These are phyloP conservation scores for Botrytis fabae DNA, from an alignment of 2,329 filamentous ascomycete genomes.

Conservation along the genomic window DNA sequence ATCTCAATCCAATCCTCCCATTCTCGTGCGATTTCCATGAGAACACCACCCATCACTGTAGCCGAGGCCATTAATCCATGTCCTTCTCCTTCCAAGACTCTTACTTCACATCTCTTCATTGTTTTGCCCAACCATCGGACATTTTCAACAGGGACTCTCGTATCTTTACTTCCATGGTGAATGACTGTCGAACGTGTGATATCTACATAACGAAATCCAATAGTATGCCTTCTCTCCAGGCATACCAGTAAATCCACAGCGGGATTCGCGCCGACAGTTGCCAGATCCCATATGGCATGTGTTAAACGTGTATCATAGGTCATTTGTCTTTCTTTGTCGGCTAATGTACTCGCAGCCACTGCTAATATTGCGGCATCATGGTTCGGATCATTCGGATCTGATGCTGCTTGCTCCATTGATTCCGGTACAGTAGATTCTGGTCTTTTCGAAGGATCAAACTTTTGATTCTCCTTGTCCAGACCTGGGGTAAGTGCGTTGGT, in stretches of 20 bases:
- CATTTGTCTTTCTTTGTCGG: constrained; percentile 69
- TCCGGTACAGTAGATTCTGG: constrained; percentile 36
- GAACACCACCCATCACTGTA: constrained; percentile 86
- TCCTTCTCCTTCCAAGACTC: constrained; percentile 86
- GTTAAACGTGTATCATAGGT: constrained; percentile 85
- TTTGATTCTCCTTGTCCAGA: constrained; percentile 39
- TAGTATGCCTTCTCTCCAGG: constrained; percentile 83
- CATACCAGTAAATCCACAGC: constrained; percentile 92
- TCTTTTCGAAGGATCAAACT: constrained; percentile 37
- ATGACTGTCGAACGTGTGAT: constrained; percentile 90
- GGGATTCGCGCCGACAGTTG: constrained; percentile 88
- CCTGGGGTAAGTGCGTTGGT: constrained; percentile 42
- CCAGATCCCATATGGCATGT: constrained; percentile 90
- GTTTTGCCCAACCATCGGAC: constrained; percentile 91
- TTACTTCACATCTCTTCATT: constrained; percentile 90
- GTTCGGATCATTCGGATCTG: constrained; percentile 37
- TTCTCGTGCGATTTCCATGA: constrained; percentile 91
- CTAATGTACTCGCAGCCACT: constrained; percentile 60
- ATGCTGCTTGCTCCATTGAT: constrained; percentile 35
- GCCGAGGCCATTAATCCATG: constrained; percentile 97
- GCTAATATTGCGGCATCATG: constrained; percentile 43
- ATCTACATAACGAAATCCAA: constrained; percentile 96
- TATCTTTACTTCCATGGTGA: constrained; percentile 89
- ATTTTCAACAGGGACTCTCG: constrained; percentile 90
- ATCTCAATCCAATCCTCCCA: constrained; percentile 84